Percentiles rank a stretch among this genome's conserved stretches.
Conservation (phyloP, 83 land plant genomes). For the Thuja plicata region DNA sequence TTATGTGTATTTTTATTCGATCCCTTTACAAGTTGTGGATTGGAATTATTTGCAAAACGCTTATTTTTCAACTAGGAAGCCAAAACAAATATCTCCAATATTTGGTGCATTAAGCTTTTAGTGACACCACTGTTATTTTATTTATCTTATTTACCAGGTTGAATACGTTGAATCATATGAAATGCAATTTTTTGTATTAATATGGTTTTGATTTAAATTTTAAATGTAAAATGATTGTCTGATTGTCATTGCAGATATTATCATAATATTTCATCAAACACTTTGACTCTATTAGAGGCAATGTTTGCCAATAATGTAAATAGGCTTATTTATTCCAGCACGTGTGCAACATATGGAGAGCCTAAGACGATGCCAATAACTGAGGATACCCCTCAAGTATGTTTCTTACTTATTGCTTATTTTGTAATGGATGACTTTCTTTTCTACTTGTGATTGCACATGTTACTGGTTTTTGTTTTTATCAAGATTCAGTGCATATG, state of each 20-base stretch:
- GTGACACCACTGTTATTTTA: background rate
- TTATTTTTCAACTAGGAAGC: background rate
- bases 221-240: background rate
- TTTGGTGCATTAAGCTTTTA: background rate
- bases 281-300: conserved; percentile 42
- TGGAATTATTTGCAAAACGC: background rate
- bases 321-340: conserved; percentile 48
- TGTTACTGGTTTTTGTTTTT: background rate
- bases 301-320: conserved; percentile 40
- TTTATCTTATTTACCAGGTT: background rate
- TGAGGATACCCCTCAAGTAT: conserved; percentile 46
- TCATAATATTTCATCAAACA: conserved; percentile 51
- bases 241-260: conserved; percentile 36
- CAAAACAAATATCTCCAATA: background rate
- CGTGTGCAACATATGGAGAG: conserved; percentile 63
- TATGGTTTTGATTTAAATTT: background rate
- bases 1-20: background rate
- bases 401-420: background rate
- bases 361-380: conserved; percentile 48
- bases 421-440: background rate
- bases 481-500: background rate
- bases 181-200: background rate
- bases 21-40: background rate
- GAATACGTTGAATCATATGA: background rate
- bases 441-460: background rate